phyloP scores from a whole-genome alignment of 2,329 filamentous ascomycete genomes.

The Exophiala bonariae region DNA sequence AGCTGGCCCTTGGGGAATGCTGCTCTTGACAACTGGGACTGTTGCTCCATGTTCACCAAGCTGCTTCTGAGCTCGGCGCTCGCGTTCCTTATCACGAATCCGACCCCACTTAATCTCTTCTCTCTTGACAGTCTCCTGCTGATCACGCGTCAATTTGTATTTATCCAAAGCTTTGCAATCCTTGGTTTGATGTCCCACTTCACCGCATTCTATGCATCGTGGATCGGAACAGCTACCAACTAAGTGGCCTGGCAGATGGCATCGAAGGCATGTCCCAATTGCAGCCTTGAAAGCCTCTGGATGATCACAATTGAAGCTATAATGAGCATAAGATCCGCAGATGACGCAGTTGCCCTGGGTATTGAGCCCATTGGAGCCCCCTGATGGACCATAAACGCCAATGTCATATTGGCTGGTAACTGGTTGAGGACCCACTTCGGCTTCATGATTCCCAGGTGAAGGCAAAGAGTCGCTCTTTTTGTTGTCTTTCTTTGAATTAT shows the following conservation, averaged over 20 bases:
- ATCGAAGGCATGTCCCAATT: slow-evolving; percentile 44
- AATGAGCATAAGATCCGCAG: slow-evolving; percentile 48
- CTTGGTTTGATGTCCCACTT: slow-evolving; percentile 40
- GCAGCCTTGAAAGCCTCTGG: slow-evolving; percentile 38
- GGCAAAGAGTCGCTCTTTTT: not conserved
- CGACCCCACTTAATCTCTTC: slow-evolving; percentile 39
- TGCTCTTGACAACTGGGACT: slow-evolving; percentile 37
- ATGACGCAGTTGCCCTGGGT: slow-evolving; percentile 41
- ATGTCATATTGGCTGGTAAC: not conserved
- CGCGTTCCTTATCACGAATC: slow-evolving; percentile 35
- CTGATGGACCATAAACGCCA: slow-evolving; percentile 40
- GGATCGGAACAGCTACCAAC: slow-evolving; percentile 39
- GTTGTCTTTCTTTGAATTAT: not conserved
- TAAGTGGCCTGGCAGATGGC: slow-evolving; percentile 40
- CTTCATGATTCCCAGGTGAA: not conserved
- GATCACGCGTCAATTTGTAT: slow-evolving; percentile 36
- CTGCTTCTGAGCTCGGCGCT: slow-evolving; percentile 42
- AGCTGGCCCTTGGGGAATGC: slow-evolving; percentile 6
- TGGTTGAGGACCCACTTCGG: not conserved
- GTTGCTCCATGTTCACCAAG: slow-evolving; percentile 46
- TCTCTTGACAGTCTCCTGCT: slow-evolving; percentile 36
- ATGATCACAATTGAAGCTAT: slow-evolving; percentile 47
- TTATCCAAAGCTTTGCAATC: slow-evolving; percentile 35
- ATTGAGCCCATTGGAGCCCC: slow-evolving; percentile 45
- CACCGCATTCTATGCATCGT: slow-evolving; percentile 46